phyloP scores from a whole-genome alignment of 1,139 yeast species.

The Taiozyma sp. region DNA sequence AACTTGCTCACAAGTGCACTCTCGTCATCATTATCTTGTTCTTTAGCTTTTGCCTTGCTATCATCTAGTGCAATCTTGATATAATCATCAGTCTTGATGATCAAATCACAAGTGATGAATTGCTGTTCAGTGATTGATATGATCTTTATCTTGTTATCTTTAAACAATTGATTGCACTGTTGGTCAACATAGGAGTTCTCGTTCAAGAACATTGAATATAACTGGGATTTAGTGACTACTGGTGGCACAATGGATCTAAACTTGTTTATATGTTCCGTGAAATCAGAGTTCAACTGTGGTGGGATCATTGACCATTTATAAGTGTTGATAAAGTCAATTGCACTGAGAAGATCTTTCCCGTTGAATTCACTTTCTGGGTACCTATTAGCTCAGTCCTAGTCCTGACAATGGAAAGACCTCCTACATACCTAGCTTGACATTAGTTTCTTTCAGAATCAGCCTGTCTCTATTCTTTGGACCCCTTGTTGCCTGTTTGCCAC shows the following conservation, averaged over 20 bases:
- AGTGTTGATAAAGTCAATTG: constrained; percentile 3
- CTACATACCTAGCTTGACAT: background rate
- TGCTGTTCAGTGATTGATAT: constrained; percentile 29
- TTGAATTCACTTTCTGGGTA: background rate
- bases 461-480: background rate
- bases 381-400: background rate
- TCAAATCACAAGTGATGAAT: constrained; percentile 28
- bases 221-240: constrained; percentile 33
- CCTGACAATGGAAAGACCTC: background rate
- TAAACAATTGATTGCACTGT: constrained; percentile 28
- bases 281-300: constrained; percentile 9
- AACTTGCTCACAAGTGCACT: constrained; percentile 11
- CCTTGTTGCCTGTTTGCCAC: background rate
- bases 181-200: constrained; percentile 41
- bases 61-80: constrained; percentile 1
- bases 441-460: background rate
- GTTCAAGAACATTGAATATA: constrained; percentile 37
- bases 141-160: constrained; percentile 27
- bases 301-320: constrained; percentile 13
- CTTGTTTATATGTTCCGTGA: constrained; percentile 14
- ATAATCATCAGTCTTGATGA: constrained; percentile 31
- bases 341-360: background rate
- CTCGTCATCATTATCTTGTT: too few relatives aligned
- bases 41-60: background rate
- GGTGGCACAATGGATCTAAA: constrained; percentile 29